phyloP scores from a whole-genome alignment of 352 stramenopile genomes.

The Blastocystis sp. region DNA sequence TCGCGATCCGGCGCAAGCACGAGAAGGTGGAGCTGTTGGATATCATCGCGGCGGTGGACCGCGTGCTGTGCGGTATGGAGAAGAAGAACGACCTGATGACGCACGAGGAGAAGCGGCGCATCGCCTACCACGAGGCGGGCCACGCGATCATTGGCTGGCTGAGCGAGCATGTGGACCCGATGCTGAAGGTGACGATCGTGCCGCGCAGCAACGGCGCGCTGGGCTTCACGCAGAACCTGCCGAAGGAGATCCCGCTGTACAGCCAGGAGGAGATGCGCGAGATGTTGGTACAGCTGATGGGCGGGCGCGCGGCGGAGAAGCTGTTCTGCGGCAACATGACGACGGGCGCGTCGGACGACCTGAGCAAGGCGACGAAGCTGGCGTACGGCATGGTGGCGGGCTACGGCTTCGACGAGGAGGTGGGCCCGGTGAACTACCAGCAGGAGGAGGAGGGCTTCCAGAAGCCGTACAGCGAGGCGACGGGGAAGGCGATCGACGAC shows the following conservation, averaged over 20 bases:
- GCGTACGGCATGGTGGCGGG: slow-evolving; percentile 49
- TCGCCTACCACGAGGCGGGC: slow-evolving; percentile 97
- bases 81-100: slow-evolving; percentile 90
- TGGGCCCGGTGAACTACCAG: slow-evolving; percentile 54
- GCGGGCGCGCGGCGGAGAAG: slow-evolving; percentile 90
- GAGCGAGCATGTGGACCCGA: slow-evolving; percentile 91
- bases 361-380: slow-evolving; percentile 76
- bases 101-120: slow-evolving; percentile 90
- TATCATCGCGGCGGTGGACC: slow-evolving; percentile 94
- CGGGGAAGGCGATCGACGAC: slow-evolving; percentile 15
- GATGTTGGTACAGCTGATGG: slow-evolving; percentile 97
- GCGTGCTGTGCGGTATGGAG: slow-evolving; percentile 93
- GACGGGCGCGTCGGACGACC: slow-evolving; percentile 90
- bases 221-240: slow-evolving; percentile 96
- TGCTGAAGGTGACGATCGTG: slow-evolving; percentile 99
- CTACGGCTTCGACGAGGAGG: slow-evolving; percentile 42
- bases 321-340: slow-evolving; percentile 94
- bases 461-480: slow-evolving; percentile 60
- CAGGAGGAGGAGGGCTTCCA: slow-evolving; percentile 35
- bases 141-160: slow-evolving; percentile 97
- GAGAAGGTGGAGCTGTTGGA: slow-evolving; percentile 90
- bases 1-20: slow-evolving; percentile 85
- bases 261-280: slow-evolving; percentile 92
- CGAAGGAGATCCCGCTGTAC: slow-evolving; percentile 91
- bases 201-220: slow-evolving; percentile 89